Base-by-base conservation (phyloP, 1,139 yeast genomes). In the Candida freyschussii region DNA sequence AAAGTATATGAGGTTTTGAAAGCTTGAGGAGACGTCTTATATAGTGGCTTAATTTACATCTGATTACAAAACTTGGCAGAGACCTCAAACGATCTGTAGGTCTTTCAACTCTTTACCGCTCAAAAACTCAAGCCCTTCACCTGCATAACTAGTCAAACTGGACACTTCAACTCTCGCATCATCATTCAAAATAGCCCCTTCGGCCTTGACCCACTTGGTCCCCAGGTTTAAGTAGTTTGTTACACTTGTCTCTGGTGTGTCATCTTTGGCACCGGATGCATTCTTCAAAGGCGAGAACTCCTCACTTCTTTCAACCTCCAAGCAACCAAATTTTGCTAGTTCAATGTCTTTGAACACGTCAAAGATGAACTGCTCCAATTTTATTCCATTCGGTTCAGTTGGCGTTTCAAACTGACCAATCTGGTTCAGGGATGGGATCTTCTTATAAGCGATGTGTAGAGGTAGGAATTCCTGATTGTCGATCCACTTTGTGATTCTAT, bases 271-370 rank as follows among this genome's bases (percentile, higher is more conserved):
- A 15, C 91, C 95, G 20, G 83, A 77, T 1, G 87, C 95, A 57
- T 93, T 93, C 56, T 93, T 93, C 57, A 93, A 72, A 3, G 98
- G 98, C 14, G 96, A 81, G 53, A 93, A 93, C 57, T 93, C 98
- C 37, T 78, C 78, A 5, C 63, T 45, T 56, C 99, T 75, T 27
- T 76, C 82, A 18, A 93, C 98, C 62, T 93, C 98, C 43, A 93
- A 68, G 55, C 95, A 85, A 1, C 96, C 98, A 57, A 93, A 93
- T 49, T 74, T 75, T n/a, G 59, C 56, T 45, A 87, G 58, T 16
- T 75, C 72, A 27, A 93, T 79, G 23, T 79, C 72, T 31, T 93
- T 89, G 63, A 91, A 93, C 25, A 93, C 95, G 56, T 93, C 99
- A 64, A 93, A 93, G 36, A 93, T 94, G 53, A 93, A 93, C 58